Conservation (phyloP, 352 stramenopile genomes). For the Phytophthora capsici region DNA sequence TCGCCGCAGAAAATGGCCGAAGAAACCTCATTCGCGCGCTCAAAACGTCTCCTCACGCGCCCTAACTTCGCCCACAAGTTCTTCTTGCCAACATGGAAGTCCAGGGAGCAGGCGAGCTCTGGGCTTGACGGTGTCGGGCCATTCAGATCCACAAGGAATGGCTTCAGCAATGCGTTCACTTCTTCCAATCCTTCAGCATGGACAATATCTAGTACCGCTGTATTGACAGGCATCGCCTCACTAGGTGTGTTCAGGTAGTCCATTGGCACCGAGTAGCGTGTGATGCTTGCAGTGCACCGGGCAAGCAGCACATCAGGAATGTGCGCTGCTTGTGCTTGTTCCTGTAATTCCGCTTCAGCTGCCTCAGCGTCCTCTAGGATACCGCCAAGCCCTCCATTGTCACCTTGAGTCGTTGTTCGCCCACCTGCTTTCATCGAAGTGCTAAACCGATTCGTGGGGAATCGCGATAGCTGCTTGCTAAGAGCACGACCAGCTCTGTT, state of each 20-base stretch:
- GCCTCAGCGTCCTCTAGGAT: slow-evolving; percentile 59
- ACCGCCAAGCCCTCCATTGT: slow-evolving; percentile 31
- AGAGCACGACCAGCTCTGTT: slow-evolving; percentile 69
- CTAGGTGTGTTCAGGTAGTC: slow-evolving; percentile 58
- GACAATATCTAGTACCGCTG: slow-evolving; percentile 44
- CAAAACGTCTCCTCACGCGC: slow-evolving; percentile 59
- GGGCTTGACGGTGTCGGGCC: slow-evolving; percentile 38
- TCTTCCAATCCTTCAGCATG: slow-evolving; percentile 57
- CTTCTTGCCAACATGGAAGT: slow-evolving; percentile 67
- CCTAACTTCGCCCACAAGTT: slow-evolving; percentile 58
- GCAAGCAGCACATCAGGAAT: slow-evolving; percentile 57
- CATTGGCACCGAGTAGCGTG: slow-evolving; percentile 57
- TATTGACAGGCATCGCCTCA: slow-evolving; percentile 68
- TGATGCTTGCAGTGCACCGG: slow-evolving; percentile 57
- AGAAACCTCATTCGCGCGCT: slow-evolving; percentile 63
- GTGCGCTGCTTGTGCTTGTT: slow-evolving; percentile 24
- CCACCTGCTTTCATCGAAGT: slow-evolving; percentile 17
- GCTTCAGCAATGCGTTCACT: slow-evolving; percentile 54
- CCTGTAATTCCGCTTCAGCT: slow-evolving; percentile 35
- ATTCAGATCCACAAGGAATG: slow-evolving; percentile 61
- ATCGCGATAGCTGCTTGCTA: slow-evolving; percentile 68
- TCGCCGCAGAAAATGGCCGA: slow-evolving; percentile 75
- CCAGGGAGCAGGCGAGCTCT: slow-evolving; percentile 52
- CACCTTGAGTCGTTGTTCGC: slow-evolving; percentile 13
- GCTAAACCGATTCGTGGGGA: slow-evolving; percentile 40